Base-by-base conservation (phyloP, 2,329 filamentous ascomycete species). In the Nemania diffusa region DNA sequence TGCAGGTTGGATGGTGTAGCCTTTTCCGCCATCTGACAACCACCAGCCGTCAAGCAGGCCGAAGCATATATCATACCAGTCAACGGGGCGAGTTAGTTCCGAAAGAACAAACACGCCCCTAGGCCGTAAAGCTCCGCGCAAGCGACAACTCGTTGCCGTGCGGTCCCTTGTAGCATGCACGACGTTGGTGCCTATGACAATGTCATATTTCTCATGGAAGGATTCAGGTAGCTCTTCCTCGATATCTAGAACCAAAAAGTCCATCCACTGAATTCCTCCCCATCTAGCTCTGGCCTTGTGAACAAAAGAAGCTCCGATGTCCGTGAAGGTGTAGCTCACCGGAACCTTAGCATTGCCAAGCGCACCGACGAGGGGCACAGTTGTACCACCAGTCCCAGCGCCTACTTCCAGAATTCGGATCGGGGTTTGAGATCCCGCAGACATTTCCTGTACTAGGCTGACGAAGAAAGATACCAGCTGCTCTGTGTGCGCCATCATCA, bases 1-100 rank as follows among this genome's bases (percentile, higher is more conserved):
- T 13, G 48, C 15, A 13, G 58, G 58, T 53, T 61, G 58, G 24
- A 61, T 61, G 26, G 34, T 22, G 44, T 61, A 61, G 48, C 48
- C 57, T 32, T 32, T 32, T 32, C 29, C 29, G 5, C 29, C 44
- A 22, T 53, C 48, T 20, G 58, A 32, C 7, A 61, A n/a, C 48
- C 58, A 61, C 58, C 58, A 61, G 46, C 48, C 58, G 24, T 61
- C 34, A 17, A 61, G 58, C 20, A 61, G 32, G 22, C 58, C 58
- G 34, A 61, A 61, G 32, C 58, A 61, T 11, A 61, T 61, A 44
- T 53, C 37, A 17, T 61, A 61, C 58, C 48, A 61, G 15, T 44
- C 46, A 29, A 61, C 44, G 5, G 58, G 46, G 37, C 50, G 58
- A 22, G 51, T 57, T 22, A 62, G 51, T 22, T 62, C 58, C 8